These are phyloP conservation scores for Desmodesmus armatus DNA, from an alignment of 139 green algal genomes.

Conservation along the genomic window DNA sequence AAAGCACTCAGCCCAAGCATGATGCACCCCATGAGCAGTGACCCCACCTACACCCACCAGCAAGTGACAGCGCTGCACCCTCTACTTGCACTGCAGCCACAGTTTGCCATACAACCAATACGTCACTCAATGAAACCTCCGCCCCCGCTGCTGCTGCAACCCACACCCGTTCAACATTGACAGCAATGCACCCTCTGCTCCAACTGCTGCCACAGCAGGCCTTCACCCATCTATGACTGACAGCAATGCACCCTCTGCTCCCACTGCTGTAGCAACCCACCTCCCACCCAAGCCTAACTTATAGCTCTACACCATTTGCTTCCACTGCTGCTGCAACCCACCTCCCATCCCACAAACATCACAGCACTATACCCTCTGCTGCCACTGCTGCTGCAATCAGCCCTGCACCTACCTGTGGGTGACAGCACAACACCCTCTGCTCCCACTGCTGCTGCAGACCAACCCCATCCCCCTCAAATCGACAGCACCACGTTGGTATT, in stretches of 20 bases:
- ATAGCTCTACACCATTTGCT: slow-evolving; percentile 91
- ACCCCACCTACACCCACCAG: slow-evolving; percentile 51
- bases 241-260: slow-evolving; percentile 91
- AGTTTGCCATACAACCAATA: too few species aligned
- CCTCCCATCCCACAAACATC: too few species aligned
- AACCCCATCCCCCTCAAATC: too few species aligned
- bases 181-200: slow-evolving; percentile 88
- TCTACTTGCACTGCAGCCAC: slow-evolving; percentile 83
- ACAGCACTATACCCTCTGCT: not conserved
- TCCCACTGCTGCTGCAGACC: slow-evolving; percentile 77
- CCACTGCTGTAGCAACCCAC: not conserved
- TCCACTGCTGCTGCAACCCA: slow-evolving; percentile 78
- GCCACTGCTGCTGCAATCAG: not conserved
- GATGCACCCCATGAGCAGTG: too few species aligned
- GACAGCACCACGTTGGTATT: too few species aligned
- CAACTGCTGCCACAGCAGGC: not conserved
- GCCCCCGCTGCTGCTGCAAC: not conserved
- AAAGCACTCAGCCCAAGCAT: too few species aligned
- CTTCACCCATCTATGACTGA: slow-evolving; percentile 62
- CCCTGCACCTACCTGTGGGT: slow-evolving; percentile 53
- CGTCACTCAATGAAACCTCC: too few species aligned
- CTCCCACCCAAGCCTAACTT: slow-evolving; percentile 54
- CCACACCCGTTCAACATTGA: slow-evolving; percentile 54
- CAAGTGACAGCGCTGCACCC: slow-evolving; percentile 84
- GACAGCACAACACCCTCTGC: slow-evolving; percentile 92